Evolutionary conservation across 805 yeast genomes (phyloP).

Genomic region (Lipomyces anomalus): DNA sequence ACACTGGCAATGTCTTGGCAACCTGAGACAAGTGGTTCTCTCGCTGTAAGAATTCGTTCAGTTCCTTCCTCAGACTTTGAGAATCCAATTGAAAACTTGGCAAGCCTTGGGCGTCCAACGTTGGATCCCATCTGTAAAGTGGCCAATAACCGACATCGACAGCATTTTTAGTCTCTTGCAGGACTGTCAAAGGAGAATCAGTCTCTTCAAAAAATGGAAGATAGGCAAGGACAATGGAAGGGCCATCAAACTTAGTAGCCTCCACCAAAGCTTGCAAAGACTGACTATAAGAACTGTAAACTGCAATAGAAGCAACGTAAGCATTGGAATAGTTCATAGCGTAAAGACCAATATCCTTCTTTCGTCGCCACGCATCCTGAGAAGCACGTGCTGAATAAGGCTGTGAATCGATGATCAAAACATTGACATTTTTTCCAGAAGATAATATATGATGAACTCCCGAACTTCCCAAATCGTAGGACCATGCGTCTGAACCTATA

Average conservation of each 20-base stretch:
- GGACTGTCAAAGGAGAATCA: slow-evolving; percentile 59
- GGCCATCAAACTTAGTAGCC: slow-evolving; percentile 86
- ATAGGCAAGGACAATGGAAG: slow-evolving; percentile 85
- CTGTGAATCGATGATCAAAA: slow-evolving; percentile 82
- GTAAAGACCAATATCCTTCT: slow-evolving; percentile 88
- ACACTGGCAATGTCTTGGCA: slow-evolving; percentile 62
- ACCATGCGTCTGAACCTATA: slow-evolving; percentile 92
- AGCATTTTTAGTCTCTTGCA: slow-evolving; percentile 81
- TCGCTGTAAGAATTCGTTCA: slow-evolving; percentile 76
- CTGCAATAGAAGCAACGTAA: slow-evolving; percentile 91
- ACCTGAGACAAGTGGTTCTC: slow-evolving; percentile 81
- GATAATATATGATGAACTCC: slow-evolving; percentile 83
- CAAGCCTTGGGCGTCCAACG: slow-evolving; percentile 40
- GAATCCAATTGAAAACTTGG: slow-evolving; percentile 79
- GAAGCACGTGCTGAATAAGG: slow-evolving; percentile 46
- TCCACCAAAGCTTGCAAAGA: slow-evolving; percentile 81
- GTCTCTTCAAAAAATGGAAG: slow-evolving; percentile 64
- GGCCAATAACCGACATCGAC: slow-evolving; percentile 98
- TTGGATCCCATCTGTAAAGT: slow-evolving; percentile 77
- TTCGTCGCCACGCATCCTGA: slow-evolving; percentile 41
- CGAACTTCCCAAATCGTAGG: slow-evolving; percentile 84
- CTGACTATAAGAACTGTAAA: slow-evolving; percentile 90
- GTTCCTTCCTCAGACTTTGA: slow-evolving; percentile 66
- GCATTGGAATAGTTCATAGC: slow-evolving; percentile 89
- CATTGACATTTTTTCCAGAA: slow-evolving; percentile 69